phyloP scores from a whole-genome alignment of 768 basidiomycete species.

The Boletus huronensis region DNA sequence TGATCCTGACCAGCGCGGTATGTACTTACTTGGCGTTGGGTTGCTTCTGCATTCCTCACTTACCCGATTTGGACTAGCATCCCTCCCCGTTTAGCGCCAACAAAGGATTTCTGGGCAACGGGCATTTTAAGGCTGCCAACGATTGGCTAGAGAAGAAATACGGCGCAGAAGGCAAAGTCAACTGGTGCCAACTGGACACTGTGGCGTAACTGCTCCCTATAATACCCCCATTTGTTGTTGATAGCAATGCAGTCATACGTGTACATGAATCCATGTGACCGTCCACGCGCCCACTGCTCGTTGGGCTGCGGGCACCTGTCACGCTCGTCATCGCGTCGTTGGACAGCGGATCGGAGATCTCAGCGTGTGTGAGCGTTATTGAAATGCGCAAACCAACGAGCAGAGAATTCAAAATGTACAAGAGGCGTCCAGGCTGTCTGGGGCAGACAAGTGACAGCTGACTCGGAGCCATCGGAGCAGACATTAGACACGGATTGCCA shows the following conservation, averaged over 20 bases:
- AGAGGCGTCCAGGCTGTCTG: neutral
- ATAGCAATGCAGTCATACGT: slow-evolving; percentile 23
- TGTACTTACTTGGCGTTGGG: slow-evolving; percentile 33
- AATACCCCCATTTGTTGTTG: slow-evolving; percentile 26
- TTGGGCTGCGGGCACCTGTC: slow-evolving; percentile 22
- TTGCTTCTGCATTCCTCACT: slow-evolving; percentile 22
- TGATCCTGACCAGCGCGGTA: slow-evolving; percentile 74
- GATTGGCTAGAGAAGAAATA: slow-evolving; percentile 82
- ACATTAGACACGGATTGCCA: slow-evolving; percentile 10
- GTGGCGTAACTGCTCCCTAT: slow-evolving; percentile 15
- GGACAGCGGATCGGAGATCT: slow-evolving; percentile 22
- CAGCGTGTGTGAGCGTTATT: slow-evolving; percentile 20
- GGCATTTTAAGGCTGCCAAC: slow-evolving; percentile 85
- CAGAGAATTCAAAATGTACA: slow-evolving; percentile 4
- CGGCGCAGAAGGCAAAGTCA: slow-evolving; percentile 64
- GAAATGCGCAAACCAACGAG: slow-evolving; percentile 22
- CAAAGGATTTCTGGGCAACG: slow-evolving; percentile 83
- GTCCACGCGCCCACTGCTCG: slow-evolving; percentile 5
- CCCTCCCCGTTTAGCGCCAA: slow-evolving; percentile 79
- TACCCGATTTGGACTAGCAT: slow-evolving; percentile 51
- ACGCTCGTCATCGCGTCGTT: neutral
- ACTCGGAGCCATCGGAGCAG: slow-evolving; percentile 18
- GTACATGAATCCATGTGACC: slow-evolving; percentile 18
- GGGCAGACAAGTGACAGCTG: slow-evolving; percentile 5
- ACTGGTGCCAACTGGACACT: slow-evolving; percentile 59